Percentiles rank a stretch among this genome's conserved stretches.
Evolutionary conservation across 768 basidiomycete genomes (phyloP).

Genomic region (Sporobolomyces phaffii): DNA sequence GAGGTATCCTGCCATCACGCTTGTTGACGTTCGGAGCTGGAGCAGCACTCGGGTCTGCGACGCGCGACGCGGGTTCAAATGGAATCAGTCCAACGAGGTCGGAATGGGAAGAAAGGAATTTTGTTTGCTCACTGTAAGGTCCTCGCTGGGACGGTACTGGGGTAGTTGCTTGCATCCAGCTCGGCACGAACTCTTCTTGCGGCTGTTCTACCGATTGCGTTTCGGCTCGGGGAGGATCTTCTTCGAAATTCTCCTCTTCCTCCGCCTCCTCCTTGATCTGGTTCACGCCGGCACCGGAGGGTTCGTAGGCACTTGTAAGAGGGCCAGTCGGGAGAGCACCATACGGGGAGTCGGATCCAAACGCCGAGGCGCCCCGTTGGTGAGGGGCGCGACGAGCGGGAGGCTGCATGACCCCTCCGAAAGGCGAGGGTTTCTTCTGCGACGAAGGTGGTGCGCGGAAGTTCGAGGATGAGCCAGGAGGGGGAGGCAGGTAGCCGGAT

Average conservation of each 20-base stretch:
- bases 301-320: slow-evolving; percentile 17
- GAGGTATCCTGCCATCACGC: too few species aligned
- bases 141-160: not conserved
- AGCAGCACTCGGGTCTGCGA: not conserved
- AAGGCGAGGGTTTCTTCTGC: slow-evolving; percentile 4
- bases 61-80: not conserved
- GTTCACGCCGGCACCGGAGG: slow-evolving; percentile 3
- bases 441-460: not conserved
- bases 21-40: too few species aligned
- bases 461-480: not conserved
- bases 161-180: slow-evolving; percentile 27
- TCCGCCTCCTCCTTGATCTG: slow-evolving; percentile 30
- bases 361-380: slow-evolving; percentile 28
- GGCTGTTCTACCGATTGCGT: not conserved
- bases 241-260: slow-evolving; percentile 1
- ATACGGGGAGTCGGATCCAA: slow-evolving; percentile 30
- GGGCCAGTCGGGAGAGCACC: slow-evolving; percentile 23
- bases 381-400: slow-evolving; percentile 23
- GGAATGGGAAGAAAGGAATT: too few species aligned
- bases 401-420: slow-evolving; percentile 12
- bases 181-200: slow-evolving; percentile 18
- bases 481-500: not conserved
- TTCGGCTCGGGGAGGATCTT: not conserved
- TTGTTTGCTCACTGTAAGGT: not conserved
- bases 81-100: too few species aligned